These are phyloP conservation scores for Leishmania arabica DNA, from an alignment of 208 protist species.

Conservation along the genomic window DNA sequence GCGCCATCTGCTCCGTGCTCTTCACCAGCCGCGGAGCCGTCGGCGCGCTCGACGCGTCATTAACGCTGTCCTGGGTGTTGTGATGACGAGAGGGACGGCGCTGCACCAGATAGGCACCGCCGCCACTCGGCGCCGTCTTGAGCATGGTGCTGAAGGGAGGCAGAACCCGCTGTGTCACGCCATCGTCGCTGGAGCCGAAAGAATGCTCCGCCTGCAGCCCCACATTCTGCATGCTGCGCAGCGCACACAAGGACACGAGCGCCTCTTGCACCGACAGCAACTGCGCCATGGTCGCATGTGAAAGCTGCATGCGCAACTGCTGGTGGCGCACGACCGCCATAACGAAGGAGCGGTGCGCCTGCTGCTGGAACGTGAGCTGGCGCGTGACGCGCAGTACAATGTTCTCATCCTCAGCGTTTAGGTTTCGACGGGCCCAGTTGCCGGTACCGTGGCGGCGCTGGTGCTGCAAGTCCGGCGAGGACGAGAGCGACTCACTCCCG, in stretches of 20 bases:
- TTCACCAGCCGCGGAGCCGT: conserved; percentile 15
- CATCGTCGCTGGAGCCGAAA: conserved; percentile 1
- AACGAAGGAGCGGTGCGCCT: conserved; percentile 76
- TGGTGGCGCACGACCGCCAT: conserved; percentile 56
- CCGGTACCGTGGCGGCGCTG: background rate
- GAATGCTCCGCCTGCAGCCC: conserved; percentile 23
- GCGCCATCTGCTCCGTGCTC: conserved; percentile 46
- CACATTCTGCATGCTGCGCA: conserved; percentile 83
- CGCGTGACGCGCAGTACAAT: conserved; percentile 73
- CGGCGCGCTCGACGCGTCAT: background rate
- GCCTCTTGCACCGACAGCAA: conserved; percentile 75
- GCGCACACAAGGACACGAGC: conserved; percentile 55
- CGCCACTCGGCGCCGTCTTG: background rate
- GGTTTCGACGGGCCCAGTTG: conserved; percentile 78
- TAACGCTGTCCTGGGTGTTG: background rate
- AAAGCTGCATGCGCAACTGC: conserved; percentile 36
- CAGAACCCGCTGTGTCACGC: conserved; percentile 6
- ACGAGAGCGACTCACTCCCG: conserved; percentile 20
- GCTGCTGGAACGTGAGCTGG: conserved; percentile 61
- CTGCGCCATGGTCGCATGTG: conserved; percentile 49
- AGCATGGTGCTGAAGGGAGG: conserved; percentile 26
- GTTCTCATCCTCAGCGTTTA: conserved; percentile 76
- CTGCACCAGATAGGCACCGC: conserved; percentile 12
- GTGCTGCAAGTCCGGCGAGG: background rate
- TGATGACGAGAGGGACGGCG: conserved; percentile 17